These are phyloP conservation scores for Pythium sukuiense DNA, from an alignment of 352 stramenopile genomes.

Conservation along the genomic window DNA sequence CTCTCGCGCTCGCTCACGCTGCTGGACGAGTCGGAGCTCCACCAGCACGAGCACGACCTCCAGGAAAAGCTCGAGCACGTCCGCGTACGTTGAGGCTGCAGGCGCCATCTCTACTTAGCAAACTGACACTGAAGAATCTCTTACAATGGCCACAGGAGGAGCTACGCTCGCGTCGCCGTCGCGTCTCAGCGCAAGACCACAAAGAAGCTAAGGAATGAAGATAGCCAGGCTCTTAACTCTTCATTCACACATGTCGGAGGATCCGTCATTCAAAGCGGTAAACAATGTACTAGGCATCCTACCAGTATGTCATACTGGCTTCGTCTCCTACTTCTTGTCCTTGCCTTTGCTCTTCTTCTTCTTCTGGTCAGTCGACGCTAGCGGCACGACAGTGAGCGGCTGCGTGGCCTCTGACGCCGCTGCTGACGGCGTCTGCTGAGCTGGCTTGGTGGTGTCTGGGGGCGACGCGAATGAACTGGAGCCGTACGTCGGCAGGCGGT, in stretches of 20 bases:
- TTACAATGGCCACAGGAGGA: constrained; percentile 25
- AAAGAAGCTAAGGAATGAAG: constrained; percentile 17
- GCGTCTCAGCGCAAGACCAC: neutral
- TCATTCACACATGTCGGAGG: neutral
- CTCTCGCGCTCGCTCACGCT: constrained; percentile 53
- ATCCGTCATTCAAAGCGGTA: neutral
- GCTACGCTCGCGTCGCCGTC: constrained; percentile 25
- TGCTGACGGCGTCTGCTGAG: neutral
- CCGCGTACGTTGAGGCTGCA: constrained; percentile 32
- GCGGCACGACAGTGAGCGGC: neutral
- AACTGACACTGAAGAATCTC: no score
- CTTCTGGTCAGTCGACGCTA: neutral
- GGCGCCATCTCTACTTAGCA: neutral
- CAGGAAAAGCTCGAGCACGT: constrained; percentile 51
- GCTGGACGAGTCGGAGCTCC: constrained; percentile 43
- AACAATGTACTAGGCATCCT: no score
- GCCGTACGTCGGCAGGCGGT: constrained; percentile 25
- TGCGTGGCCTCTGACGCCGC: neutral
- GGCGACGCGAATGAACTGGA: constrained; percentile 18
- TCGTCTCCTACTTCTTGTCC: constrained; percentile 13
- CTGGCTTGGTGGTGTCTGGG: constrained; percentile 5
- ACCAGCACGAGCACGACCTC: constrained; percentile 49
- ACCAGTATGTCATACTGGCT: no score
- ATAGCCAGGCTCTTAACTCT: neutral
- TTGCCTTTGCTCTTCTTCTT: constrained; percentile 20